Evolutionary conservation across 371 early-diverging fungal species (phyloP), one percentile per base, ranked within the genome.

Genomic region (Apophysomyces ossiformis): DNA sequence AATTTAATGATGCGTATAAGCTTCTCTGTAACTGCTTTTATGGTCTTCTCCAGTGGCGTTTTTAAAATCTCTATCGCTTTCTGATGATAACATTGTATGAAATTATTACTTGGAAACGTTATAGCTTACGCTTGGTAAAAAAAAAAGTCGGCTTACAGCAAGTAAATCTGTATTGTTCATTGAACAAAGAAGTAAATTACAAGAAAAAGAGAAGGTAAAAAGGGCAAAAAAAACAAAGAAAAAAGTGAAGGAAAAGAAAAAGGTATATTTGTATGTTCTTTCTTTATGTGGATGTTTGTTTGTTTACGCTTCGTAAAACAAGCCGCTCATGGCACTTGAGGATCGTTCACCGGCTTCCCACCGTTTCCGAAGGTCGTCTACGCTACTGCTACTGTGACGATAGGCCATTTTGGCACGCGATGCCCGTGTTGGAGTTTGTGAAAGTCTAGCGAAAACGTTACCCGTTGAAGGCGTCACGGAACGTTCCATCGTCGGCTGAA

Each of bases 21-120:
- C 97, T 69, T 95, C 94, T 65, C 94, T 94, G 70, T 92, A 93
- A 78, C 96, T 93, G 41, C 91, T 94, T 50, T 90, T 91, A 41
- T 83, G 86, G 81, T 97, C 98, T 71, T 95, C 96, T 60, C 95
- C 95, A 7, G 94, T 96, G 21, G 97, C 97, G 74, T 89, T 89
- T 73, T 93, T 95, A 41, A 95, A 59, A 96, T 88, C 57, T 92
- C 92, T 60, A 94, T 86, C 13, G 92, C 95, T 78, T 91, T 92
- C 93, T 93, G 78, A 37, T 39, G 16, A 56, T 41, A 6, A 57
- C 12, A 26, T 26, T 3, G 32, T 26, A 57, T 37, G 11, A 38
- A n/a, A 18, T 37, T 0, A 57, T 43, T 26, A 26, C 2, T 26
- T 0, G 32, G 32, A 3, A 26, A 26, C 32, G 32, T 0, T 26